Evolutionary conservation across 2,329 filamentous ascomycete genomes (phyloP).

Genomic region (Moelleriella libera): DNA sequence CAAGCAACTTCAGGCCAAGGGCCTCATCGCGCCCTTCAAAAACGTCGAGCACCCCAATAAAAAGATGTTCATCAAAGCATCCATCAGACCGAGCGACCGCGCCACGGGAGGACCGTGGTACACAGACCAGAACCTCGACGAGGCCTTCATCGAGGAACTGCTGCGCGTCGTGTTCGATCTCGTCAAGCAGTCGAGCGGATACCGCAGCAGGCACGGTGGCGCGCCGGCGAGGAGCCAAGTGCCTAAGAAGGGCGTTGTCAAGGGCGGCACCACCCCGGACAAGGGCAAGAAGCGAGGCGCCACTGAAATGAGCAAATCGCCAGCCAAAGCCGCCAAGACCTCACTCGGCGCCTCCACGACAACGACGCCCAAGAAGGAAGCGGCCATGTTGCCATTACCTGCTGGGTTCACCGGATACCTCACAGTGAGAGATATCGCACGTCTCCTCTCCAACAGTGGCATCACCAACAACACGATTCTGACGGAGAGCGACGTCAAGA

Average conservation of each 20-base stretch:
- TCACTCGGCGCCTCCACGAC: not conserved
- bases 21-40: constrained; percentile 78
- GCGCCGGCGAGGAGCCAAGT: constrained; percentile 21
- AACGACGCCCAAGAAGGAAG: constrained; percentile 14
- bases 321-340: constrained; percentile 14
- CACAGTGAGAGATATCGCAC: constrained; percentile 64
- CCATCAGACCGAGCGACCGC: constrained; percentile 72
- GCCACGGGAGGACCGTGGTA: constrained; percentile 93
- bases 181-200: constrained; percentile 60
- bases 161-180: constrained; percentile 60
- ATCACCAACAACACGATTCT: constrained; percentile 61
- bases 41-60: constrained; percentile 81
- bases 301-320: constrained; percentile 18
- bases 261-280: constrained; percentile 24
- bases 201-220: constrained; percentile 28
- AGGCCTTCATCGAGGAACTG: constrained; percentile 70
- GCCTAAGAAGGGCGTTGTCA: constrained; percentile 43
- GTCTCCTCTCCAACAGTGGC: constrained; percentile 52
- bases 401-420: constrained; percentile 67
- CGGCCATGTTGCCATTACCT: constrained; percentile 35
- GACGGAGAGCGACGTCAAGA: constrained; percentile 63
- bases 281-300: constrained; percentile 38
- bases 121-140: constrained; percentile 79
- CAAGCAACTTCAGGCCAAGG: constrained; percentile 70
- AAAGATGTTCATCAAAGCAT: constrained; percentile 91